Evolutionary conservation across 495 filamentous ascomycete genomes (phyloP), one percentile per base, ranked within the genome.

Genomic region (Neurospora sp.): DNA sequence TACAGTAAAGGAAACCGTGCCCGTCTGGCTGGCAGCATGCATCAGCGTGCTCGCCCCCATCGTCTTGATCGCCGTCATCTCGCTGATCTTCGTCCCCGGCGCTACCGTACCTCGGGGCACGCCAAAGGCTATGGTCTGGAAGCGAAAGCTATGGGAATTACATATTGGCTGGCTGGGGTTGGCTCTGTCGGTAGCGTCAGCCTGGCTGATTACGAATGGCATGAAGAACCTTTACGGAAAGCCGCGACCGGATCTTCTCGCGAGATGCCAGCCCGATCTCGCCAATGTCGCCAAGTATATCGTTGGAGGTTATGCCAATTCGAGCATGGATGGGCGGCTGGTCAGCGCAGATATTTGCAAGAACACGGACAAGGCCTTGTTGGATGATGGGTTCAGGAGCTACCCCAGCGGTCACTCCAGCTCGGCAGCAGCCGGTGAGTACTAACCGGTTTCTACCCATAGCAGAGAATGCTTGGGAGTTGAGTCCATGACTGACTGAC

Each of bases 221-320:
- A 87, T 97, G 81, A 97, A 97, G 84, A 96, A 93, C 81, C 85
- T 92, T 3, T 93, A 91, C 74, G 93, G 93, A 44, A 96, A 96
- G 78, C 93, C 93, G 11, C 83, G 93, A 73, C 93, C 93, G 0
- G 93, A 97, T 83, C 79, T 97, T 8, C 89, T 97, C 39, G 86
- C 85, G 71, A 86, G 93, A 69, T 93, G 92, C 78, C 80, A 87
- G 72, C 91, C 90, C 18, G 84, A 87, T 72, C 40, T 85, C 10
- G 79, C 71, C n/a, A 84, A 87, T 71, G 68, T 83, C 1, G 40
- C 53, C 6, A 44, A 81, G n/a, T 83, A 84, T 73, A 77, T 84
- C 38, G 78, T 88, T 31, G 85, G 83, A 37, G 82, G 81, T 5
- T 44, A 76, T 37, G 42, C 68, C 53, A 73, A 77, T 0, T 74